Percentiles rank a stretch among this genome's conserved stretches.
Conservation (phyloP, 2,329 filamentous ascomycete genomes). For the Canariomyces notabilis region DNA sequence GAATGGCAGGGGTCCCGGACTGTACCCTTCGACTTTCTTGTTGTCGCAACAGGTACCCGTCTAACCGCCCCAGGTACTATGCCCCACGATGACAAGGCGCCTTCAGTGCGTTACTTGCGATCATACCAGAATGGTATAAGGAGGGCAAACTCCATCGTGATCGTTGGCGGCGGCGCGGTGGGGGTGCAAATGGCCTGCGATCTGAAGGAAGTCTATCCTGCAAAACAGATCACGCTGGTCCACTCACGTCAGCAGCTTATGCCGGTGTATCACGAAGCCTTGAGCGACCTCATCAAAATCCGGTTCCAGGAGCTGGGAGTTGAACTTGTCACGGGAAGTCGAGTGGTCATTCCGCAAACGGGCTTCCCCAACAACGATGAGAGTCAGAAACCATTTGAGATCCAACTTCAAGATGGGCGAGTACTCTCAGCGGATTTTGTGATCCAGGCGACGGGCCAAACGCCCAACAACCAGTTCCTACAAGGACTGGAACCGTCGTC, state of each 20-base stretch:
- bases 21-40: conserved; percentile 40
- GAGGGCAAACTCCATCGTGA: conserved; percentile 27
- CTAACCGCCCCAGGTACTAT: conserved; percentile 35
- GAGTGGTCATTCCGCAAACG: conserved; percentile 26
- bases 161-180: conserved; percentile 44
- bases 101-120: conserved; percentile 32
- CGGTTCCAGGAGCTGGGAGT: conserved; percentile 37
- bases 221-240: conserved; percentile 42
- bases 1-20: conserved; percentile 29
- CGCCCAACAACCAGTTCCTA: conserved; percentile 39
- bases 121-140: conserved; percentile 32
- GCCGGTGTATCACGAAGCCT: conserved; percentile 36
- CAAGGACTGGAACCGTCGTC: conserved; percentile 20
- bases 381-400: conserved; percentile 17
- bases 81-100: conserved; percentile 29
- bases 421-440: conserved; percentile 37
- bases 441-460: conserved; percentile 46
- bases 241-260: conserved; percentile 44
- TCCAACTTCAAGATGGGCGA: conserved; percentile 32
- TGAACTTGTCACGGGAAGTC: conserved; percentile 26
- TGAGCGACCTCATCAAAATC: conserved; percentile 35
- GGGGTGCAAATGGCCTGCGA: conserved; percentile 48
- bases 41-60: conserved; percentile 40
- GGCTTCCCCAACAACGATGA: conserved; percentile 23
- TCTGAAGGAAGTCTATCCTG: conserved; percentile 41